A percentile compares a stretch with the other conserved stretches of the same genome.
These are phyloP conservation scores for Stereocaulon alpinum DNA, from an alignment of 495 filamentous ascomycete species.

Conservation along the genomic window DNA sequence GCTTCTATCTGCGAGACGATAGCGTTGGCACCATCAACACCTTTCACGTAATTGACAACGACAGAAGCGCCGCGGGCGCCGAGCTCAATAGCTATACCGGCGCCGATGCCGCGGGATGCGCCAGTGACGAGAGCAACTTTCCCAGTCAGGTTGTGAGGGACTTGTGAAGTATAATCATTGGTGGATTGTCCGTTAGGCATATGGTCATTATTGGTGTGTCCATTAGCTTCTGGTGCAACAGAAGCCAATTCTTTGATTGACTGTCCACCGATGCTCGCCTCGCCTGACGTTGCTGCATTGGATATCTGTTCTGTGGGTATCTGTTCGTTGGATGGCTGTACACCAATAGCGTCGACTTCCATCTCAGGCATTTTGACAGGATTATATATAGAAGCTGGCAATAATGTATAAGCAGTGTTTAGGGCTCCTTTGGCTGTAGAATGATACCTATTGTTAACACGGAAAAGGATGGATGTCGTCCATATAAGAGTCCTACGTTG, in stretches of 20 bases:
- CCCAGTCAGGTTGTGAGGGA: conserved; percentile 39
- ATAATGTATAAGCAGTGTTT: neutral
- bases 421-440: neutral
- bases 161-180: conserved; percentile 18
- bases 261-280: neutral
- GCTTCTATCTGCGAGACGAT: conserved; percentile 51
- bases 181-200: neutral
- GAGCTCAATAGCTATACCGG: conserved; percentile 66
- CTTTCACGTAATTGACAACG: conserved; percentile 68
- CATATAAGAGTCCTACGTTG: neutral
- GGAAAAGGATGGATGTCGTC: neutral
- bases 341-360: neutral
- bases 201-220: neutral
- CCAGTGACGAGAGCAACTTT: conserved; percentile 70
- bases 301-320: neutral
- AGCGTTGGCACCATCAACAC: conserved; percentile 49
- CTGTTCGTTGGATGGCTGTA: neutral
- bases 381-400: too few species aligned
- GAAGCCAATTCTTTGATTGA: neutral
- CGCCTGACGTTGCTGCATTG: neutral
- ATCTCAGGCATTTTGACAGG: neutral
- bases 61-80: conserved; percentile 61
- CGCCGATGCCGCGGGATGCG: conserved; percentile 61
- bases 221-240: neutral
- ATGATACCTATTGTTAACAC: neutral